phyloP scores from a whole-genome alignment of 805 yeast genomes.

The Wickerhamiella shivajii region DNA sequence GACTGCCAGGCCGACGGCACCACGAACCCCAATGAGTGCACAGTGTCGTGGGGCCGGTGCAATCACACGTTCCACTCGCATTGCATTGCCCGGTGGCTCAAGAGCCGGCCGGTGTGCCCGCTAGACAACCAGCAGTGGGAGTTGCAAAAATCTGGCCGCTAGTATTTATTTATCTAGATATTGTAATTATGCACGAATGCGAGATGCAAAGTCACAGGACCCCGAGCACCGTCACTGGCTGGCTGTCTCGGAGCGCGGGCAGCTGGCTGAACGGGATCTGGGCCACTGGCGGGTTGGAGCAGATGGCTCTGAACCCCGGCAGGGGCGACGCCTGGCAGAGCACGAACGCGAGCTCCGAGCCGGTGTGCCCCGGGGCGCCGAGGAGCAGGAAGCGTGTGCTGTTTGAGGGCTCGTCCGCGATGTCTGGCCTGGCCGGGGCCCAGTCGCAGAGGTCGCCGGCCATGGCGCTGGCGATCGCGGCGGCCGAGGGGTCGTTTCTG shows the following conservation, averaged over 20 bases:
- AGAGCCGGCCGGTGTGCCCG: constrained; percentile 92
- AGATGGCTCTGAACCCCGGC: neutral
- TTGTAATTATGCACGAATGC: no score
- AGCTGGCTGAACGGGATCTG: no score
- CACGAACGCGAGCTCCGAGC: neutral
- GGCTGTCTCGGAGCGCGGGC: no score
- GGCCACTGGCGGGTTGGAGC: neutral
- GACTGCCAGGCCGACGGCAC: constrained; percentile 82
- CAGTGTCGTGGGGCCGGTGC: constrained; percentile 95
- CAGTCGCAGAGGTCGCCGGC: constrained; percentile 53
- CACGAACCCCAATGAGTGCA: constrained; percentile 55
- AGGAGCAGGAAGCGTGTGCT: constrained; percentile 76
- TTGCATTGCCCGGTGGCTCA: constrained; percentile 90
- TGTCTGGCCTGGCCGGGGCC: constrained; percentile 37
- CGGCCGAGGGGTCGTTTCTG: constrained; percentile 29
- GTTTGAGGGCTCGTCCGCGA: constrained; percentile 63
- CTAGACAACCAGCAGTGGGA: constrained; percentile 88
- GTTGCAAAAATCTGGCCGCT: constrained; percentile 28
- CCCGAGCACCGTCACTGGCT: no score
- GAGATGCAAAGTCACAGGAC: no score
- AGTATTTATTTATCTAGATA: neutral
- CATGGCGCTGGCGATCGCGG: constrained; percentile 60
- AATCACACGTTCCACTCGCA: constrained; percentile 98
- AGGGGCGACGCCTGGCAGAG: neutral
- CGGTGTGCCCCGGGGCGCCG: neutral